These are phyloP conservation scores for Leonotis leonurus DNA, from an alignment of 257 asterid species.

Conservation along the genomic window DNA sequence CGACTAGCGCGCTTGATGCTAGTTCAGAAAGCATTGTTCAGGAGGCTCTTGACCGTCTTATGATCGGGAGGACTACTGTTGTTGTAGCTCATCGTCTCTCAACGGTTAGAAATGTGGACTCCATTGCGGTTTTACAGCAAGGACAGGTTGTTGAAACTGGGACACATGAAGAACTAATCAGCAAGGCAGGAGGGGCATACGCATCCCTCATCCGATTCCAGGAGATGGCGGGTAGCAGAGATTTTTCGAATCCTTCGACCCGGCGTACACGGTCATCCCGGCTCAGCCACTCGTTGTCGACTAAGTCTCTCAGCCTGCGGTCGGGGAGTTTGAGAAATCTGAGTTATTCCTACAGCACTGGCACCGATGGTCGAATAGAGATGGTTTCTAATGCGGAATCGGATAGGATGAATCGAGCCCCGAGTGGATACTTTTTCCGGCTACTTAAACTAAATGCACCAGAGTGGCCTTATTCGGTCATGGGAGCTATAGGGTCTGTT, in stretches of 20 bases:
- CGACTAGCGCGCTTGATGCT: slow-evolving; percentile 92
- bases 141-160: slow-evolving; percentile 96
- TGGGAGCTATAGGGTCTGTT: slow-evolving; percentile 90
- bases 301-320: slow-evolving; percentile 94
- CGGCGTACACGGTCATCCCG: slow-evolving; percentile 79
- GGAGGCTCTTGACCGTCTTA: slow-evolving; percentile 87
- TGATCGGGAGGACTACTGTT: slow-evolving; percentile 88
- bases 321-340: slow-evolving; percentile 86
- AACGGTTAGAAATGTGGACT: slow-evolving; percentile 79
- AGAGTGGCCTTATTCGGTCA: slow-evolving; percentile 92
- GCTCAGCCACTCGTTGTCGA: slow-evolving; percentile 79
- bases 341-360: slow-evolving; percentile 90
- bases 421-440: slow-evolving; percentile 74
- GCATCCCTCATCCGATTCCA: slow-evolving; percentile 82
- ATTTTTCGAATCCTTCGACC: slow-evolving; percentile 79
- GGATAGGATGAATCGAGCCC: slow-evolving; percentile 77
- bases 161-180: slow-evolving; percentile 78
- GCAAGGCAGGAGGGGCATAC: slow-evolving; percentile 84
- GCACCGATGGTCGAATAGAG: slow-evolving; percentile 95
- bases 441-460: slow-evolving; percentile 86
- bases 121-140: slow-evolving; percentile 85
- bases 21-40: slow-evolving; percentile 90
- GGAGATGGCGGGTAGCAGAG: slow-evolving; percentile 82
- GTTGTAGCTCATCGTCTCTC: slow-evolving; percentile 96
- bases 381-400: slow-evolving; percentile 95